Percentiles rank a stretch among this genome's conserved stretches.
phyloP scores from a whole-genome alignment of 129 eudicot species.

The Solidago caesia region DNA sequence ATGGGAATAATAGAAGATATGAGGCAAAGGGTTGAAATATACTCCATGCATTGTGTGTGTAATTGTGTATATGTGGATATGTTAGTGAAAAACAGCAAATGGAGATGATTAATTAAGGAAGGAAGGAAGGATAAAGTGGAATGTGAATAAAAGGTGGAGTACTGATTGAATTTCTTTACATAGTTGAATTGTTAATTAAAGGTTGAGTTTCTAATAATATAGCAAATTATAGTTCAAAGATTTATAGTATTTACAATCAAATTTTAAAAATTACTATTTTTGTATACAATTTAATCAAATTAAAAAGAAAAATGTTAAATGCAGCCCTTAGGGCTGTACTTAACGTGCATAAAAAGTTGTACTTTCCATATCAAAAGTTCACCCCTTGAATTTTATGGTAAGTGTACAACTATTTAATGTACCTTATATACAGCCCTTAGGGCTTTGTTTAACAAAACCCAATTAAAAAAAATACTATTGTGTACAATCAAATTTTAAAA shows the following conservation, averaged over 20 bases:
- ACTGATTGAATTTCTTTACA: constrained; percentile 11
- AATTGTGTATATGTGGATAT: background rate
- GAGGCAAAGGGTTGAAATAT: background rate
- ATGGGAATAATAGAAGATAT: background rate
- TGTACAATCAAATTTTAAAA: too few relatives aligned
- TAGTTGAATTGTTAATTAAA: background rate
- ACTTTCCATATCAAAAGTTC: too few relatives aligned
- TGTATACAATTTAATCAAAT: too few relatives aligned
- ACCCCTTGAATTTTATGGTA: too few relatives aligned
- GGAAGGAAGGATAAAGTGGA: background rate
- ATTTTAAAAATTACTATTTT: too few relatives aligned
- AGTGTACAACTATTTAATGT: too few relatives aligned
- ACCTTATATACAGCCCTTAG: too few relatives aligned
- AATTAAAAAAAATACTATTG: too few relatives aligned
- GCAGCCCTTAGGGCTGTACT: too few relatives aligned
- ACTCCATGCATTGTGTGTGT: background rate
- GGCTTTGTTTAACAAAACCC: too few relatives aligned
- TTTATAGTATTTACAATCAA: background rate
- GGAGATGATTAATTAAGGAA: background rate
- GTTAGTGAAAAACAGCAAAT: constrained; percentile 16
- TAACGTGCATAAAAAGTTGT: too few relatives aligned
- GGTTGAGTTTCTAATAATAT: background rate
- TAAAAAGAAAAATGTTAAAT: too few relatives aligned
- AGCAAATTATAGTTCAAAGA: background rate
- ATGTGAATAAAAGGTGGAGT: constrained; percentile 27